Percentiles rank a stretch among this genome's conserved stretches.
Evolutionary conservation across 768 basidiomycete species (phyloP).

Genomic region (Hygrophoropsis aurantiaca): DNA sequence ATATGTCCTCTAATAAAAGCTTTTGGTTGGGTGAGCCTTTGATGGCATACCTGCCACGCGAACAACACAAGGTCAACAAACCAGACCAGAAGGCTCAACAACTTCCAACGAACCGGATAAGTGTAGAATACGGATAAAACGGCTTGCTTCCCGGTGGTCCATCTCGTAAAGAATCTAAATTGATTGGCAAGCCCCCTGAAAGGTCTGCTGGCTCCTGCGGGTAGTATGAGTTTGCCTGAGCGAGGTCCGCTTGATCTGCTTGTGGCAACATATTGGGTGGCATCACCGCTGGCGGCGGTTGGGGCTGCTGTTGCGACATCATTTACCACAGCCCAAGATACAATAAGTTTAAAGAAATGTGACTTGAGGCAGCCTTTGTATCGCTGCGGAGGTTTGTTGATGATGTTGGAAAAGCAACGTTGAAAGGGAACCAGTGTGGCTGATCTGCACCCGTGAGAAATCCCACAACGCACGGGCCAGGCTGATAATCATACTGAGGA

Average conservation of each 20-base stretch:
- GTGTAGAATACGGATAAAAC: constrained; percentile 88
- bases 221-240: constrained; percentile 59
- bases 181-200: constrained; percentile 82
- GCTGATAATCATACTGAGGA: constrained; percentile 14
- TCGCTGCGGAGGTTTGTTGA: constrained; percentile 24
- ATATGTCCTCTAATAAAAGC: constrained; percentile 83
- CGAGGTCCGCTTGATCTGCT: constrained; percentile 49
- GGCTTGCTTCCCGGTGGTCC: constrained; percentile 88
- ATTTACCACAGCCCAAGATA: not conserved
- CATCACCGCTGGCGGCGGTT: constrained; percentile 51
- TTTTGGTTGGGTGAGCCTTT: constrained; percentile 90
- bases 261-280: constrained; percentile 63
- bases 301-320: constrained; percentile 54
- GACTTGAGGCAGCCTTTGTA: not conserved
- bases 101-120: constrained; percentile 67
- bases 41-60: constrained; percentile 70
- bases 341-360: constrained; percentile 1
- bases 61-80: constrained; percentile 7
- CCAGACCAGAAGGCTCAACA: constrained; percentile 6
- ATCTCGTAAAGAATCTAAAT: constrained; percentile 82
- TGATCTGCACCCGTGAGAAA: constrained; percentile 49
- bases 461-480: constrained; percentile 57
- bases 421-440: constrained; percentile 50
- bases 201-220: constrained; percentile 78
- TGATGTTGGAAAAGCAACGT: constrained; percentile 28